Evolutionary conservation across 2,329 filamentous ascomycete genomes (phyloP).

Genomic region (Colletotrichum chlorophyti): DNA sequence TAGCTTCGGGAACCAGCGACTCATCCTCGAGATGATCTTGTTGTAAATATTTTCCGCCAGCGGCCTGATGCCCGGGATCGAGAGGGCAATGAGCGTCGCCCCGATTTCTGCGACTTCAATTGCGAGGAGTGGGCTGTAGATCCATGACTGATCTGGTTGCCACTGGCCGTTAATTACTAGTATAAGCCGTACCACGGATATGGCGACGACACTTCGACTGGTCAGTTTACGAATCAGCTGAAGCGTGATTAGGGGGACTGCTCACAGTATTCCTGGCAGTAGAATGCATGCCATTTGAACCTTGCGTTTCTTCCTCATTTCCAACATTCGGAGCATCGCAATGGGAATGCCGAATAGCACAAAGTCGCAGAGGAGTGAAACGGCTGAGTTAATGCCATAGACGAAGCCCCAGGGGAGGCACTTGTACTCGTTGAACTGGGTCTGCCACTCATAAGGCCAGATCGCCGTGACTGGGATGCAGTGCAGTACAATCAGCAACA

Average conservation of each 20-base stretch:
- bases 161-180: slow-evolving; percentile 56
- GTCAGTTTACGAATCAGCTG: neutral
- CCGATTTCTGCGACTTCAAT: slow-evolving; percentile 59
- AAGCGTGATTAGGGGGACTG: too few species aligned
- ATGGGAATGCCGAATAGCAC: slow-evolving; percentile 57
- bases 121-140: slow-evolving; percentile 56
- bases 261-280: slow-evolving; percentile 56
- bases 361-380: slow-evolving; percentile 57
- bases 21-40: neutral
- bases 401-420: slow-evolving; percentile 59
- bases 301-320: slow-evolving; percentile 51
- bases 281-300: slow-evolving; percentile 54
- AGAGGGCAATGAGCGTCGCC: slow-evolving; percentile 56
- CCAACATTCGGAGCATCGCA: slow-evolving; percentile 52
- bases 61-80: slow-evolving; percentile 56
- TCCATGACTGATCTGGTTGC: slow-evolving; percentile 55
- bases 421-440: slow-evolving; percentile 44
- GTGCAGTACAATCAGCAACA: slow-evolving; percentile 58
- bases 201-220: slow-evolving; percentile 50
- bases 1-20: neutral
- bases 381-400: slow-evolving; percentile 56
- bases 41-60: slow-evolving; percentile 32
- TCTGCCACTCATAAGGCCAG: slow-evolving; percentile 59
- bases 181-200: slow-evolving; percentile 53
- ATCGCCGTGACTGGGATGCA: slow-evolving; percentile 56